phyloP scores from a whole-genome alignment of 805 yeast genomes.

The Pichia nanzhaoensis region DNA sequence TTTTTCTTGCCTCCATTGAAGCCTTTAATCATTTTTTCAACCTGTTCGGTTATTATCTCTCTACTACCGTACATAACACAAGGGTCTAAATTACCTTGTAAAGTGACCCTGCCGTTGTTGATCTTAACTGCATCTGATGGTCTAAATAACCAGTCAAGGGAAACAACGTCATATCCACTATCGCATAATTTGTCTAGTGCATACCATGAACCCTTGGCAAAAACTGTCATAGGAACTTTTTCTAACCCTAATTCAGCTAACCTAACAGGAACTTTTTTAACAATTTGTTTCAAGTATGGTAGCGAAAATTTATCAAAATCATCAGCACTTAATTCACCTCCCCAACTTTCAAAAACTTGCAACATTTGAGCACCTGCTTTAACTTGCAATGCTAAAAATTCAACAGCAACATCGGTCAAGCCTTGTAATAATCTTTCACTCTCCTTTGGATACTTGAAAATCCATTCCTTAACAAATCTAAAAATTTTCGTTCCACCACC shows the following conservation, averaged over 20 bases:
- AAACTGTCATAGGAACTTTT: slow-evolving; percentile 77
- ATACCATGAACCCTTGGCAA: slow-evolving; percentile 97
- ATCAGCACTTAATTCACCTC: slow-evolving; percentile 87
- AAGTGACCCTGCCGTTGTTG: slow-evolving; percentile 65
- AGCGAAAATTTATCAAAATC: slow-evolving; percentile 86
- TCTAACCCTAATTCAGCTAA: slow-evolving; percentile 71
- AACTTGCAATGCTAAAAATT: slow-evolving; percentile 89
- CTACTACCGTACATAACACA: slow-evolving; percentile 89
- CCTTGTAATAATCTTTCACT: slow-evolving; percentile 66
- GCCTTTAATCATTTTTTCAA: slow-evolving; percentile 79
- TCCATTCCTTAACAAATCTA: slow-evolving; percentile 88
- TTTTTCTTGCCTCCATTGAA: slow-evolving; percentile 92
- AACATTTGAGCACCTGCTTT: slow-evolving; percentile 97
- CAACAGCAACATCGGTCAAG: slow-evolving; percentile 82
- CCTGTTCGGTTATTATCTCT: slow-evolving; percentile 73
- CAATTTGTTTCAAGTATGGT: slow-evolving; percentile 79
- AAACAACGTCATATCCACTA: slow-evolving; percentile 78
- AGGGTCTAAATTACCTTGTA: slow-evolving; percentile 96
- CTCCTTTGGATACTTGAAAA: slow-evolving; percentile 69
- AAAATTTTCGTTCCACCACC: slow-evolving; percentile 94
- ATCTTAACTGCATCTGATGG: slow-evolving; percentile 80
- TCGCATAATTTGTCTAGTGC: slow-evolving; percentile 81
- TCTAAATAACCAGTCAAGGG: slow-evolving; percentile 85
- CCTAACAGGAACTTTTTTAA: slow-evolving; percentile 58
- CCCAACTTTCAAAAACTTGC: slow-evolving; percentile 97